Conservation (phyloP, 768 basidiomycete genomes). For the Tephrocybe sp. region DNA sequence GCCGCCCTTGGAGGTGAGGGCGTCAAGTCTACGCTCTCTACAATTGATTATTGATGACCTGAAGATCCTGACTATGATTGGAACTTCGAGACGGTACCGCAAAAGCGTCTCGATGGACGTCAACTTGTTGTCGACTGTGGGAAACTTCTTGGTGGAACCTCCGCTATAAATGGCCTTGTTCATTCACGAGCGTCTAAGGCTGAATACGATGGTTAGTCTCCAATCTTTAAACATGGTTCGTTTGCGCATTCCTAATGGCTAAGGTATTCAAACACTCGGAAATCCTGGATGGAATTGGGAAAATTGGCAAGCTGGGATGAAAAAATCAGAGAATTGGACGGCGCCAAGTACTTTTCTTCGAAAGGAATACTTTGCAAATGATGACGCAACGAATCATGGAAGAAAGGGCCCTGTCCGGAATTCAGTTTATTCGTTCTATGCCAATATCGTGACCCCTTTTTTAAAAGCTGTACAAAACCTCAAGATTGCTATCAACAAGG, state of each 20-base stretch:
- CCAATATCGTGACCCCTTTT: conserved; percentile 1
- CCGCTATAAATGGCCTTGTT: conserved; percentile 12
- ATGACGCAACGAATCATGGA: conserved; percentile 3
- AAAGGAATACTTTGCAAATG: neutral
- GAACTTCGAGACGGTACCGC: conserved; percentile 23
- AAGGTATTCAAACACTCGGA: conserved; percentile 3
- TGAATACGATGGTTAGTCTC: conserved; percentile 10
- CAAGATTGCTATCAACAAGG: neutral
- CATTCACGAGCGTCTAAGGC: conserved; percentile 6
- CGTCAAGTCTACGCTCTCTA: neutral
- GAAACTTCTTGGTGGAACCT: conserved; percentile 26
- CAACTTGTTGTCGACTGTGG: conserved; percentile 19
- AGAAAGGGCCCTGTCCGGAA: neutral
- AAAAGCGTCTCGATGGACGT: conserved; percentile 17
- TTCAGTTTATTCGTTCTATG: conserved; percentile 5
- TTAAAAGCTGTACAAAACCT: neutral
- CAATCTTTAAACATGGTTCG: neutral
- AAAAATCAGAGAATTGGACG: conserved; percentile 7
- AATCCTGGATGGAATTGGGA: conserved; percentile 10
- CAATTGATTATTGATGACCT: neutral
- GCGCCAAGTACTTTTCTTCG: neutral
- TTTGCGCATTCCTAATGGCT: neutral
- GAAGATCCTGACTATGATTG: conserved; percentile 22
- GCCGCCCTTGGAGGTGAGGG: conserved; percentile 1
- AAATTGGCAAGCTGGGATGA: neutral